These are phyloP conservation scores for Pythium sukuiense DNA, from an alignment of 352 stramenopile genomes.

Conservation along the genomic window DNA sequence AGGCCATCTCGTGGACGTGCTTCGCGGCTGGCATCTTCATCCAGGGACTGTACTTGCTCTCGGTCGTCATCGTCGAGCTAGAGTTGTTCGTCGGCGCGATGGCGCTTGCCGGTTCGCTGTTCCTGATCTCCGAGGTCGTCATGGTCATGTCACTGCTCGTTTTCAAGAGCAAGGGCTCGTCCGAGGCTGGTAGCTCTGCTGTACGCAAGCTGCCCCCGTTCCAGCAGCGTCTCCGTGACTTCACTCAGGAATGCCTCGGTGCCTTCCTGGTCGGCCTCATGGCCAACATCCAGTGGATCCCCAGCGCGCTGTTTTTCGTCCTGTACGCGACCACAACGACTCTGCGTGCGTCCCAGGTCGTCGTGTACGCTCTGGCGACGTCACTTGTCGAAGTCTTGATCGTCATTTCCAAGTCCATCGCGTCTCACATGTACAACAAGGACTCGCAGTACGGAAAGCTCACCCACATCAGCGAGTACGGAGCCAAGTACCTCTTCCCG, in stretches of 20 bases:
- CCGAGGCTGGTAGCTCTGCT: neutral
- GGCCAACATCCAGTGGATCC: conserved; percentile 71
- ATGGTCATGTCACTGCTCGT: conserved; percentile 86
- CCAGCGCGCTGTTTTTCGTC: conserved; percentile 50
- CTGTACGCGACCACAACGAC: conserved; percentile 52
- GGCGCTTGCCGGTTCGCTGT: conserved; percentile 56
- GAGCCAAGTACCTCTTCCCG: conserved; percentile 57
- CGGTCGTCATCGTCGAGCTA: conserved; percentile 73
- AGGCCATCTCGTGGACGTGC: conserved; percentile 79
- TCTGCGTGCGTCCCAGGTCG: conserved; percentile 34
- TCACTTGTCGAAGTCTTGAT: conserved; percentile 51
- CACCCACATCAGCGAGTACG: conserved; percentile 45
- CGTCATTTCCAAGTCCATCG: conserved; percentile 55
- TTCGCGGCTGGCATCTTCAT: conserved; percentile 69
- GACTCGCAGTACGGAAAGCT: conserved; percentile 53
- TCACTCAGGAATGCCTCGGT: conserved; percentile 58
- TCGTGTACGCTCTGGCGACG: conserved; percentile 42
- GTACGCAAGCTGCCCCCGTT: conserved; percentile 9
- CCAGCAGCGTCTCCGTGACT: conserved; percentile 33
- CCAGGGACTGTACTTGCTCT: conserved; percentile 76
- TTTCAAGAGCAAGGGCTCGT: conserved; percentile 33
- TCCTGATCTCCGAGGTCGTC: conserved; percentile 65
- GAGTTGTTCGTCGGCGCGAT: conserved; percentile 80
- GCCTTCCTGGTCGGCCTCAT: conserved; percentile 49
- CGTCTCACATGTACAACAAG: conserved; percentile 58